A percentile compares a stretch with the other conserved stretches of the same genome.
Evolutionary conservation across 495 filamentous ascomycete species (phyloP).

Genomic region (Bombardia bombarda): DNA sequence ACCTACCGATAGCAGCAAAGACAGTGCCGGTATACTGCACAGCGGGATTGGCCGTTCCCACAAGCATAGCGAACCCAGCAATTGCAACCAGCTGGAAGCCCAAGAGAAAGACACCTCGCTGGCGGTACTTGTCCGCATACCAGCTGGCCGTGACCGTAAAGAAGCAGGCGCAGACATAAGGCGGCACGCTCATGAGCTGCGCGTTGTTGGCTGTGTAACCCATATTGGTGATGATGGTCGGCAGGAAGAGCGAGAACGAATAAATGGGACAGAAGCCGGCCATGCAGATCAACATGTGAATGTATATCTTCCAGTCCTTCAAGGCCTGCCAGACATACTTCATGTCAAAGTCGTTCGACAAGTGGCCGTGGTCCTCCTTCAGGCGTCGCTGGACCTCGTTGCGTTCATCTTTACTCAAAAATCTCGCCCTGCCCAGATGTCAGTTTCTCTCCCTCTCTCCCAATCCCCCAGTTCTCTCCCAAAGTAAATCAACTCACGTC

Average conservation of each 20-base stretch:
- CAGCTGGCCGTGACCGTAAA: constrained; percentile 42
- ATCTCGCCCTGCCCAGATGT: constrained; percentile 30
- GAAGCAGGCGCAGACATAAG: constrained; percentile 47
- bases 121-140: constrained; percentile 41
- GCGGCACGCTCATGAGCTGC: constrained; percentile 52
- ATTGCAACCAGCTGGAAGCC: constrained; percentile 37
- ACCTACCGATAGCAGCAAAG: constrained; percentile 38
- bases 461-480: neutral
- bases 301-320: constrained; percentile 57
- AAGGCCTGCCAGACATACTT: constrained; percentile 59
- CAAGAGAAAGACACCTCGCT: constrained; percentile 48
- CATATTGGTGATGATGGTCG: constrained; percentile 52
- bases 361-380: constrained; percentile 48
- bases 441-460: constrained; percentile 3
- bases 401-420: constrained; percentile 42
- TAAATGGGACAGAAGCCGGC: constrained; percentile 37
- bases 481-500: constrained; percentile 20
- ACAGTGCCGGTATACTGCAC: constrained; percentile 64
- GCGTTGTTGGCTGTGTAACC: constrained; percentile 51
- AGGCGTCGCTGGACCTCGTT: constrained; percentile 41
- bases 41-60: constrained; percentile 42
- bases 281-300: constrained; percentile 40
- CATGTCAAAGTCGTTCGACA: constrained; percentile 63
- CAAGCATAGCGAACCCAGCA: constrained; percentile 57
- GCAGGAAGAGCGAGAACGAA: constrained; percentile 57